A percentile compares a stretch with the other conserved stretches of the same genome.
phyloP scores from a whole-genome alignment of 257 asterid species.

The Hygrophila difformis region DNA sequence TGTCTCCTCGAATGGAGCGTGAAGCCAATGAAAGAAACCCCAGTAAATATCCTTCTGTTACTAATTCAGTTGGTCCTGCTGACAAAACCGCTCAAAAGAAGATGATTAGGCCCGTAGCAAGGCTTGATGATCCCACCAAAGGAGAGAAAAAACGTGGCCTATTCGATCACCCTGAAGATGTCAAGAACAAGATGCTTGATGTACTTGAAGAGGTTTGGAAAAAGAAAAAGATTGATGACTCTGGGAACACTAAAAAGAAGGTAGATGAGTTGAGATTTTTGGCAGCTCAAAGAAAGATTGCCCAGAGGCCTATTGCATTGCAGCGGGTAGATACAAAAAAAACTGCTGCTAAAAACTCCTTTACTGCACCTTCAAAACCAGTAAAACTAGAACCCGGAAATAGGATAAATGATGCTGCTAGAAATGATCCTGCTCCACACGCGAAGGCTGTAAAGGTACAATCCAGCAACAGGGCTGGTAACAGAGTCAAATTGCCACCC shows the following conservation, averaged over 20 bases:
- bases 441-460: constrained; percentile 38
- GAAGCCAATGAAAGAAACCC: constrained; percentile 36
- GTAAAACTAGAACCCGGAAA: constrained; percentile 33
- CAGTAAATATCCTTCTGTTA: constrained; percentile 19
- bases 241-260: constrained; percentile 12
- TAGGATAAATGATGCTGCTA: constrained; percentile 26
- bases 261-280: constrained; percentile 29
- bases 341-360: not conserved
- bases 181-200: constrained; percentile 26
- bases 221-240: constrained; percentile 21
- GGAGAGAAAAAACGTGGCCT: constrained; percentile 76
- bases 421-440: constrained; percentile 11
- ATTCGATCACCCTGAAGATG: constrained; percentile 56
- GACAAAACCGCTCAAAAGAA: constrained; percentile 28
- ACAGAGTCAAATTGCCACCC: constrained; percentile 22
- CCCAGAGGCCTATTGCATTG: constrained; percentile 31
- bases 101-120: constrained; percentile 36
- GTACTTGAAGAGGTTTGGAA: constrained; percentile 18
- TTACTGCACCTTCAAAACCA: constrained; percentile 22
- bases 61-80: constrained; percentile 18
- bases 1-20: constrained; percentile 28
- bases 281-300: constrained; percentile 44
- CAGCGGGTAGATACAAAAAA: constrained; percentile 38
- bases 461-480: constrained; percentile 28
- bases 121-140: constrained; percentile 63